Conservation (phyloP, 331 rosid species). For the Pyracantha coccinea region DNA sequence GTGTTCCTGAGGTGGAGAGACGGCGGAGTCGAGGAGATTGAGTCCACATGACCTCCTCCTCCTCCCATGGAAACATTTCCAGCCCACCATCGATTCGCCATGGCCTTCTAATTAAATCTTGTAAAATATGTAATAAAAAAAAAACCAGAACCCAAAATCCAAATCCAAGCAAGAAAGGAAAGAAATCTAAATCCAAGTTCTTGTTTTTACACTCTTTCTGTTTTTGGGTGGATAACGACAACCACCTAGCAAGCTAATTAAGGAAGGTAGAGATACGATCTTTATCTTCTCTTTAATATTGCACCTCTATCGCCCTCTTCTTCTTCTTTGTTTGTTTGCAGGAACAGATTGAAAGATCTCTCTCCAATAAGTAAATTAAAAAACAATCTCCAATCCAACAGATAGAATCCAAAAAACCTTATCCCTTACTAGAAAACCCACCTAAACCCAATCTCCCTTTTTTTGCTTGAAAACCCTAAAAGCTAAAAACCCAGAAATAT, state of each 20-base stretch:
- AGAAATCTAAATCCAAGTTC: not conserved
- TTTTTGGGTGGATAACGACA: conserved; percentile 13
- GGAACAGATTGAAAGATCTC: conserved; percentile 9
- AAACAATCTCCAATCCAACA: conserved; percentile 6
- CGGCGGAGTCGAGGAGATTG: conserved; percentile 40
- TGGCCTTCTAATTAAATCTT: conserved; percentile 2
- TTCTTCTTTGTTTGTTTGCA: not conserved
- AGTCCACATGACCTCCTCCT: conserved; percentile 25
- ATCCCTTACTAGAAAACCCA: conserved; percentile 13
- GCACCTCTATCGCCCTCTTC: not conserved
- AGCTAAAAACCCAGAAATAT: not conserved
- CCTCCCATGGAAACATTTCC: conserved; percentile 47
- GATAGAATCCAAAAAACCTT: conserved; percentile 28
- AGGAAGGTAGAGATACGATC: conserved; percentile 4
- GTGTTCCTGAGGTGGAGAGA: conserved; percentile 41
- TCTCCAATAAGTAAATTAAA: not conserved
- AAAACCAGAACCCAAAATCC: not conserved
- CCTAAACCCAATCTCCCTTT: conserved; percentile 1
- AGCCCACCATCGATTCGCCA: conserved; percentile 95
- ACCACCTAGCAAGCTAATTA: not conserved
- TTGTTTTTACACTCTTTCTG: not conserved
- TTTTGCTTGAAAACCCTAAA: conserved; percentile 55
- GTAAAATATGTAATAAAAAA: not conserved
- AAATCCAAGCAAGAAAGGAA: conserved; percentile 14
- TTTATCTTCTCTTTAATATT: not conserved